phyloP scores from a whole-genome alignment of 768 basidiomycete genomes.

The Paxillus ammoniavirescens region DNA sequence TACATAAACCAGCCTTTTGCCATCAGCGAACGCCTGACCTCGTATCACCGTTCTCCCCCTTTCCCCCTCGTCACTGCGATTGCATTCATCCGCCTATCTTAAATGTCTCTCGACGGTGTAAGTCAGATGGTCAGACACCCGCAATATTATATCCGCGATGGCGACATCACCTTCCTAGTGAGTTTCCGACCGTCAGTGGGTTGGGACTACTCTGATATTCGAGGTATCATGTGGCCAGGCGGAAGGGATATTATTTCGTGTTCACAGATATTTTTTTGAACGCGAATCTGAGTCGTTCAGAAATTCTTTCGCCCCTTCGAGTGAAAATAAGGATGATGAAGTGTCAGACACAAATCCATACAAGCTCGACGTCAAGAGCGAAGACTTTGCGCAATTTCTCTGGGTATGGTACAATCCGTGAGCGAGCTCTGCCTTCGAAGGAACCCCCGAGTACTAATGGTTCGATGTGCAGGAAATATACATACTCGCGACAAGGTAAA shows the following conservation, averaged over 20 bases:
- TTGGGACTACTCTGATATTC: neutral
- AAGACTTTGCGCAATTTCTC: slow-evolving; percentile 45
- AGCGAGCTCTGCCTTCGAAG: neutral
- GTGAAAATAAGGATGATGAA: neutral
- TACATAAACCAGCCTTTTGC: slow-evolving; percentile 14
- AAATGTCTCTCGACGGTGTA: slow-evolving; percentile 11
- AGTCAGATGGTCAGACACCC: slow-evolving; percentile 22
- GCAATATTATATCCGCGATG: slow-evolving; percentile 52
- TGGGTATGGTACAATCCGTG: slow-evolving; percentile 61
- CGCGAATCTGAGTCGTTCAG: slow-evolving; percentile 34
- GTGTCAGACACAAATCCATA: slow-evolving; percentile 3
- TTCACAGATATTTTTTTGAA: slow-evolving; percentile 39
- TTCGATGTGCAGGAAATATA: slow-evolving; percentile 43
- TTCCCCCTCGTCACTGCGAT: neutral
- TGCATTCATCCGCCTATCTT: too few species aligned
- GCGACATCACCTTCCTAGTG: slow-evolving; percentile 55
- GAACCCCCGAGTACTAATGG: neutral
- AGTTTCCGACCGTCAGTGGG: slow-evolving; percentile 17
- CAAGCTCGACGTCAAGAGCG: slow-evolving; percentile 26
- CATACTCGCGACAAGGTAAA: slow-evolving; percentile 48
- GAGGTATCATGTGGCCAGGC: slow-evolving; percentile 28
- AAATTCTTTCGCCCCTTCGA: slow-evolving; percentile 15
- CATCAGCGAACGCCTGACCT: neutral
- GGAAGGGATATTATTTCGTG: slow-evolving; percentile 27
- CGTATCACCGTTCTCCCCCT: neutral